phyloP scores from a whole-genome alignment of 1,139 yeast species.

The Protomyces lactucae-debilis region DNA sequence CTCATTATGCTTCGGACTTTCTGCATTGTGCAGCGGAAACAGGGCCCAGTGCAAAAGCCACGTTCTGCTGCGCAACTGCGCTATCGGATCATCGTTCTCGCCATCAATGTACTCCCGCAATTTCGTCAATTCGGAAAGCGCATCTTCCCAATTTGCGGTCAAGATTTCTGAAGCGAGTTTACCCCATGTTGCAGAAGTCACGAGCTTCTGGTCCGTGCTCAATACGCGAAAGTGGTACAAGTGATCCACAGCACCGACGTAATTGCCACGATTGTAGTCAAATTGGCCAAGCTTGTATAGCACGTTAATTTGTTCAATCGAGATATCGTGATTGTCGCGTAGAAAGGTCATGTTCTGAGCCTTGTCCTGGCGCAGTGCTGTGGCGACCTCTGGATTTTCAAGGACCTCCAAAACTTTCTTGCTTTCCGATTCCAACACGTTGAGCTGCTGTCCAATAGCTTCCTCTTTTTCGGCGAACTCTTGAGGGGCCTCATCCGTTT shows the following conservation, averaged over 20 bases:
- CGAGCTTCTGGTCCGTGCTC: conserved; percentile 49
- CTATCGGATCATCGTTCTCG: conserved; percentile 48
- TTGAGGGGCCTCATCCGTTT: not conserved
- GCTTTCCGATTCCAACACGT: conserved; percentile 50
- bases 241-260: conserved; percentile 53
- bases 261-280: conserved; percentile 58
- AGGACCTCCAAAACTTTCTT: conserved; percentile 47
- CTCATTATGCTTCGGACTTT: conserved; percentile 47
- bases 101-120: conserved; percentile 55
- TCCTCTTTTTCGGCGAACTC: conserved; percentile 30
- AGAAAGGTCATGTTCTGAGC: conserved; percentile 48
- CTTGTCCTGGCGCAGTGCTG: conserved; percentile 49
- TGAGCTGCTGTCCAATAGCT: conserved; percentile 62
- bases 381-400: conserved; percentile 47
- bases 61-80: conserved; percentile 56
- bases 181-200: conserved; percentile 61
- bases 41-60: conserved; percentile 65
- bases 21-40: conserved; percentile 50
- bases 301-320: conserved; percentile 49
- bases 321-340: conserved; percentile 45
- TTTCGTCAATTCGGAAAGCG: conserved; percentile 50
- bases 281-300: conserved; percentile 55
- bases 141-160: conserved; percentile 49
- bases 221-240: conserved; percentile 53
- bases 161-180: conserved; percentile 55